These are phyloP conservation scores for Penicillium sp. DNA, from an alignment of 2,329 filamentous ascomycete species.

Conservation along the genomic window DNA sequence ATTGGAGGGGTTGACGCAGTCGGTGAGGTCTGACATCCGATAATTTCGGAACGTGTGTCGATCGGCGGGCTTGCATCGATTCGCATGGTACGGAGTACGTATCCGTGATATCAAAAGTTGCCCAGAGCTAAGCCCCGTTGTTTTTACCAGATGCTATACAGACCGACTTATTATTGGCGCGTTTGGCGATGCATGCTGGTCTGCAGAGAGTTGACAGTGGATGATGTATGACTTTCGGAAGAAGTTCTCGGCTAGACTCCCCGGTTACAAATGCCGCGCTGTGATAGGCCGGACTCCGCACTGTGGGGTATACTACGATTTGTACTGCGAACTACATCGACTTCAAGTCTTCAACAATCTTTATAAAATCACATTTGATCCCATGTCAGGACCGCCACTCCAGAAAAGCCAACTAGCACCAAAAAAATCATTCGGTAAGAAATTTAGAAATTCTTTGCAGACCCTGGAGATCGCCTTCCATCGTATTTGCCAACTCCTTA, in stretches of 20 bases:
- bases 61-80: not conserved
- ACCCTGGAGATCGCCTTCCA: slow-evolving; percentile 2
- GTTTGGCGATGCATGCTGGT: not conserved
- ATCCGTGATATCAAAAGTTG: not conserved
- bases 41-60: not conserved
- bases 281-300: not conserved
- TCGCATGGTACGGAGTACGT: not conserved
- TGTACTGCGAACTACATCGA: no score
- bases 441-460: not conserved
- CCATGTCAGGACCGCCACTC: no score
- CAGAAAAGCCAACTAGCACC: no score
- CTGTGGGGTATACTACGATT: not conserved
- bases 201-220: no score
- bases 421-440: no score
- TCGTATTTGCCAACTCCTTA: slow-evolving; percentile 3
- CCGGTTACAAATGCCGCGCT: not conserved
- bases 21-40: not conserved
- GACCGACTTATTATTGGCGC: not conserved
- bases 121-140: no score
- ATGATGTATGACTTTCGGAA: not conserved
- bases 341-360: no score
- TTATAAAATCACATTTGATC: not conserved
- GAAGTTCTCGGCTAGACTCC: not conserved
- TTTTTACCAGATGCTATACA: not conserved
- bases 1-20: not conserved